Percentiles rank a stretch among this genome's conserved stretches.
phyloP scores from a whole-genome alignment of 257 asterid genomes.

The Solanum tacnaense region DNA sequence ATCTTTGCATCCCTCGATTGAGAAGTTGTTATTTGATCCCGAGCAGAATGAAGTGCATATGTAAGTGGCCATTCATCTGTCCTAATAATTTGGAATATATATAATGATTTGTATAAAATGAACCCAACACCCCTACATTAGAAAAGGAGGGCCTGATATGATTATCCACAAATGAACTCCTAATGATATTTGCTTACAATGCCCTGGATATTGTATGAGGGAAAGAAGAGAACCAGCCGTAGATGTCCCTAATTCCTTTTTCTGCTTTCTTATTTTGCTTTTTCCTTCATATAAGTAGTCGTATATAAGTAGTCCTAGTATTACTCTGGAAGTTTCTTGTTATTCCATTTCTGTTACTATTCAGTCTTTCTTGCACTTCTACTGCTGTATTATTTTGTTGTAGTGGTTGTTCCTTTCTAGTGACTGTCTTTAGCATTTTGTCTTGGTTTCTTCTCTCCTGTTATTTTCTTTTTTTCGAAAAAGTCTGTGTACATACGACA shows the following conservation, averaged over 20 bases:
- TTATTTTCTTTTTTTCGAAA: not conserved
- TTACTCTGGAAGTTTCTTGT: no score
- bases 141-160: not conserved
- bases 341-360: not conserved
- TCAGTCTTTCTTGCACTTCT: not conserved
- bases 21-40: slow-evolving; percentile 64
- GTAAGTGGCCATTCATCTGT: slow-evolving; percentile 28
- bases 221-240: not conserved
- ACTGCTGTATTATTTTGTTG: not conserved
- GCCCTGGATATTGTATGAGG: not conserved
- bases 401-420: not conserved
- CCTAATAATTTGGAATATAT: not conserved
- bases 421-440: not conserved
- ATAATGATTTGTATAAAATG: not conserved
- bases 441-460: not conserved
- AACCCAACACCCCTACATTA: not conserved
- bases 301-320: no score
- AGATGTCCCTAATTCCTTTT: not conserved
- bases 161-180: not conserved
- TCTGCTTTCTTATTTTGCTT: not conserved
- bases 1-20: slow-evolving; percentile 61
- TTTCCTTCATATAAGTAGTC: no score
- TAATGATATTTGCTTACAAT: not conserved
- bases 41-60: slow-evolving; percentile 73
- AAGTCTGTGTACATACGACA: not conserved